Base-by-base conservation (phyloP, 768 basidiomycete species). In the Paxillus involutus region DNA sequence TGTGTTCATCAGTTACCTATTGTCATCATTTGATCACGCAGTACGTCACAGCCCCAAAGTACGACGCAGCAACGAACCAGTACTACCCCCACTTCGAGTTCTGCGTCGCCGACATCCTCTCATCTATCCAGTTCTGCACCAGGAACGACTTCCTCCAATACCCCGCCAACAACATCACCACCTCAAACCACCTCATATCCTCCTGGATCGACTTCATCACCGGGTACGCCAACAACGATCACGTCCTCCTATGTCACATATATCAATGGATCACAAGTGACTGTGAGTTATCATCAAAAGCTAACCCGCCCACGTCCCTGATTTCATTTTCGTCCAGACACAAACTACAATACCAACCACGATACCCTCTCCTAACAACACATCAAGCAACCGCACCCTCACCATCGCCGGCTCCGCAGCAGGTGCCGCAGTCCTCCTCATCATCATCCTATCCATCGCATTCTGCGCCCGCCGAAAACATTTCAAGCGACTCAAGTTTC, bases 331-430 rank as follows among this genome's bases (percentile, higher is more conserved):
- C 12, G 6, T n/a, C 6, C 50, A 71, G 68, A 51, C 52, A 4
- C 17, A 44, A 17, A 60, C 58, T 3, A 4, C 49, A 0, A 49
- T 62, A 6, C 63, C 67, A 11, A 65, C 39, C 7, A 64, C 60
- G 29, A 63, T 71, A 40, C 59, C 59, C 10, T 2, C 12, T 0
- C 29, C 58, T 0, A 14, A n/a, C 30, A 35, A 54, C 14, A 52
- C 56, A 2, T 35, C 57, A 21, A 51, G 45, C 24, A 42, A 64
- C 4, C 76, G 75, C 17, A 76, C 72, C 1, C 71, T 73, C 37
- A 66, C 76, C 39, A 78, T 80, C 30, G 77, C 73, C 3, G 77
- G 76, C 3, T 65, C 73, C 4, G 75, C 77, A 30, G 68, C 71
- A 5, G 77, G 71, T 2, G 71, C 63, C 9, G 69, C 74, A 14